Conservation (phyloP, 805 yeast genomes). For the Yamadazyma ubonensis region DNA sequence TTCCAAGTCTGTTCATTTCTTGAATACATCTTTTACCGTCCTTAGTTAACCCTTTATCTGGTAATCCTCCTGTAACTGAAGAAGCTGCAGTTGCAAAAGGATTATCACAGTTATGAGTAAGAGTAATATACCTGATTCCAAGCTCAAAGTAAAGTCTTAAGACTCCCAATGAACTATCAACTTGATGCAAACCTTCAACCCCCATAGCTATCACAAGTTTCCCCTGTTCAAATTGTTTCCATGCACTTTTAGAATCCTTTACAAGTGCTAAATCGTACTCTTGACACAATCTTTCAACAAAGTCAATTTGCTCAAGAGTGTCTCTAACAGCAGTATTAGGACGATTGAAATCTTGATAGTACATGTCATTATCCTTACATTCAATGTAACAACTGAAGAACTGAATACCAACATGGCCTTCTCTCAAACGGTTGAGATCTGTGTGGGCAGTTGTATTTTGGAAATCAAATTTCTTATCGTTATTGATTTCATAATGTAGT, state of each 20-base stretch:
- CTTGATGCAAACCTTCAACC: constrained; percentile 55
- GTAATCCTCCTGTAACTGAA: constrained; percentile 44
- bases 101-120: constrained; percentile 57
- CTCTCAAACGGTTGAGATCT: constrained; percentile 39
- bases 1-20: constrained; percentile 54
- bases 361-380: constrained; percentile 36
- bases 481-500: constrained; percentile 38
- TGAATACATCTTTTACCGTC: constrained; percentile 40
- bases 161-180: constrained; percentile 49
- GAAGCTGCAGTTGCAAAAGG: constrained; percentile 59
- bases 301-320: constrained; percentile 55
- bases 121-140: constrained; percentile 54
- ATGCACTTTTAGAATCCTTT: constrained; percentile 40
- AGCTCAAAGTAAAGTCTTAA: constrained; percentile 48
- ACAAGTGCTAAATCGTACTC: constrained; percentile 44
- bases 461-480: constrained; percentile 36
- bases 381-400: constrained; percentile 52
- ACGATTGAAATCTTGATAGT: constrained; percentile 45
- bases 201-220: constrained; percentile 51
- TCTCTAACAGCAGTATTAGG: constrained; percentile 48
- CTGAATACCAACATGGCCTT: constrained; percentile 50
- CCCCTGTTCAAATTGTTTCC: constrained; percentile 27
- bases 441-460: constrained; percentile 44
- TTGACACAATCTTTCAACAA: constrained; percentile 43
- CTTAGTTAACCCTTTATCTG: constrained; percentile 44